These are phyloP conservation scores for Jasminum sambac DNA, from an alignment of 257 asterid species.

Conservation along the genomic window DNA sequence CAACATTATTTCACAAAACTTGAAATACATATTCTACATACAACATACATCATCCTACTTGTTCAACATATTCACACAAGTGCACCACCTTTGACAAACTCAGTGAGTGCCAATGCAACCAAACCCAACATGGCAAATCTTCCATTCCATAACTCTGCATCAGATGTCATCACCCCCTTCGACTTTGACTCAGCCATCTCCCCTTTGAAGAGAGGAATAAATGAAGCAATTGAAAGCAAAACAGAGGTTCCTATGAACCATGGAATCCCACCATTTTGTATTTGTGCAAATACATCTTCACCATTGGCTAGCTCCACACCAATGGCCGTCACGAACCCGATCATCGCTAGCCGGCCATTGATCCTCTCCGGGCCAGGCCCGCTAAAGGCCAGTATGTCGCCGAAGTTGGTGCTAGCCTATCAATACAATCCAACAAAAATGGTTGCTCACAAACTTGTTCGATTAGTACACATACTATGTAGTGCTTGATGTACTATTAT, in stretches of 20 bases:
- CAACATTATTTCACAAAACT: background rate
- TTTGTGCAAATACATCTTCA: conserved; percentile 50
- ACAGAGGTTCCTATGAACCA: conserved; percentile 57
- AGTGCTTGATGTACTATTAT: too few relatives aligned
- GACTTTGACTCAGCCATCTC: conserved; percentile 37
- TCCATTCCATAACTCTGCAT: conserved; percentile 53
- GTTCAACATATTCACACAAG: conserved; percentile 26
- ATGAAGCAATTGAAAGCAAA: conserved; percentile 48
- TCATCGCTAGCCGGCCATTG: conserved; percentile 81
- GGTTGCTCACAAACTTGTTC: too few relatives aligned
- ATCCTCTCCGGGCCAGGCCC: conserved; percentile 89
- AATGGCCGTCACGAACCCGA: conserved; percentile 77
- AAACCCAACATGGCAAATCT: conserved; percentile 53
- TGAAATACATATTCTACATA: background rate
- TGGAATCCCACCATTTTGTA: conserved; percentile 53
- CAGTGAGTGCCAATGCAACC: conserved; percentile 55
- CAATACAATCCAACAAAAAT: background rate
- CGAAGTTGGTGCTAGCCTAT: conserved; percentile 47
- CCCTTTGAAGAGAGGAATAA: conserved; percentile 44
- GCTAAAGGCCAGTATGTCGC: conserved; percentile 58
- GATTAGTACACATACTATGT: too few relatives aligned
- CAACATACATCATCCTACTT: too few relatives aligned
- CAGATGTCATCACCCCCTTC: conserved; percentile 31
- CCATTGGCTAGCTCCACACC: conserved; percentile 68
- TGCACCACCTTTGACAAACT: conserved; percentile 67